These are phyloP conservation scores for Juglanconis juglandina DNA, from an alignment of 2,329 filamentous ascomycete species.

Conservation along the genomic window DNA sequence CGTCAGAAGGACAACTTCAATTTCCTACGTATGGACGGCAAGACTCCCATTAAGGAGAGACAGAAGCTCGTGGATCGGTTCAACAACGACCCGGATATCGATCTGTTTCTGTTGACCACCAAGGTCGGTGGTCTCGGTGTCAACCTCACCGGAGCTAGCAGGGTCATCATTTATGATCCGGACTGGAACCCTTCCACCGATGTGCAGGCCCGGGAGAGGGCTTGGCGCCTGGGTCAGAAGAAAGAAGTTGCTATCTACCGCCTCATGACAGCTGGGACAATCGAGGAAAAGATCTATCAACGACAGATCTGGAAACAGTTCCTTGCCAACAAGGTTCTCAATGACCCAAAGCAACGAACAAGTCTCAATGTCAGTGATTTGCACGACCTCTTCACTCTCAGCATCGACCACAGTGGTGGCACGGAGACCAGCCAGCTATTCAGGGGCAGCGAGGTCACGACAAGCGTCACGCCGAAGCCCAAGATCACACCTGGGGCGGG, in stretches of 20 bases:
- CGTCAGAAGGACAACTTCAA: slow-evolving; percentile 61
- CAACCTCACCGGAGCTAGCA: slow-evolving; percentile 89
- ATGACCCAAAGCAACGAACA: slow-evolving; percentile 88
- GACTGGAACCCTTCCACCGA: slow-evolving; percentile 99
- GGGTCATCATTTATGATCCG: slow-evolving; percentile 97
- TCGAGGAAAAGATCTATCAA: slow-evolving; percentile 99
- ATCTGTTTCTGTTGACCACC: slow-evolving; percentile 91
- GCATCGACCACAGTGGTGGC: slow-evolving; percentile 61
- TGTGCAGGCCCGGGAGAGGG: slow-evolving; percentile 88
- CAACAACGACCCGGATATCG: slow-evolving; percentile 73
- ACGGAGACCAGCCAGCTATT: slow-evolving; percentile 87
- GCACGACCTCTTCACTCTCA: slow-evolving; percentile 85
- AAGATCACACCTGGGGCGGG: slow-evolving; percentile 15
- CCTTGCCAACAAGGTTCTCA: slow-evolving; percentile 91
- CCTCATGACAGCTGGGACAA: slow-evolving; percentile 96
- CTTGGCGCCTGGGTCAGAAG: slow-evolving; percentile 94
- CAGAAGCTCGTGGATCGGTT: slow-evolving; percentile 90
- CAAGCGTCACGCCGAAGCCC: slow-evolving; percentile 22
- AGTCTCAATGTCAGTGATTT: slow-evolving; percentile 87
- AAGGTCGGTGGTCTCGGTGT: slow-evolving; percentile 92
- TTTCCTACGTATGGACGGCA: slow-evolving; percentile 89
- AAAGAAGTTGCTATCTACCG: slow-evolving; percentile 94
- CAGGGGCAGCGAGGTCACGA: slow-evolving; percentile 72
- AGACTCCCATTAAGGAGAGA: slow-evolving; percentile 82
- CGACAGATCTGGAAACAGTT: slow-evolving; percentile 99